Conservation (phyloP, 2,329 filamentous ascomycete species). For the Ceratocystiopsis brevicomis region DNA sequence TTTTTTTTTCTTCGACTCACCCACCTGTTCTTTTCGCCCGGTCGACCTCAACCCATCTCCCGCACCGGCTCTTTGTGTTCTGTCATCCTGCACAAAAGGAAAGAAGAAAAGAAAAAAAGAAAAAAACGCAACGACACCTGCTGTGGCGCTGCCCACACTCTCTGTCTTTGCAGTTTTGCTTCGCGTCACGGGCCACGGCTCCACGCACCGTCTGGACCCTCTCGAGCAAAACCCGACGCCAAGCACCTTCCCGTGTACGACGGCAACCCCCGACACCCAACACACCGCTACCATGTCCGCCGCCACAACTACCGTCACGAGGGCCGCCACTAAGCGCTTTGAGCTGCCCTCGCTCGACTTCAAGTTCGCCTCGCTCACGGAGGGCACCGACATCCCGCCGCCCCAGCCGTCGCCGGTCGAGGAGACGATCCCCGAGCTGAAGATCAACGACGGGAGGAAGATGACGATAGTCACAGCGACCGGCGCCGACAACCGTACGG, state of each 20-base stretch:
- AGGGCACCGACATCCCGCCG: conserved; percentile 41
- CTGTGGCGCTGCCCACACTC: too few species aligned
- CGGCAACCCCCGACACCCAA: too few species aligned
- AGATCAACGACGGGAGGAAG: conserved; percentile 4
- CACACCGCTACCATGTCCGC: conserved; percentile 9
- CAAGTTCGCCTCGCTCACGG: conserved; percentile 39
- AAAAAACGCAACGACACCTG: too few species aligned
- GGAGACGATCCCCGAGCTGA: conserved; percentile 21
- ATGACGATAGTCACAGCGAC: conserved; percentile 6
- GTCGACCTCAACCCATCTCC: background rate
- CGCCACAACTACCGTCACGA: conserved; percentile 10
- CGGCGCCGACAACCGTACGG: too few species aligned
- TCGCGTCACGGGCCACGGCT: too few species aligned
- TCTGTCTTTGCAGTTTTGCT: too few species aligned
- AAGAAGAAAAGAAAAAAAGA: too few species aligned
- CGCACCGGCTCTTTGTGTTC: background rate
- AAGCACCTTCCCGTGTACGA: too few species aligned
- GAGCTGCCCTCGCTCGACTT: conserved; percentile 39
- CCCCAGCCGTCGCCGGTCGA: conserved; percentile 35
- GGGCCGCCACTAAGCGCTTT: conserved; percentile 19
- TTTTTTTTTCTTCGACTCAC: background rate
- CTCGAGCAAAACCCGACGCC: too few species aligned
- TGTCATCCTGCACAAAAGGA: too few species aligned
- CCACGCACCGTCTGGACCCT: too few species aligned
- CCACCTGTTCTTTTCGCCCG: background rate